A percentile compares a stretch with the other conserved stretches of the same genome.
Conservation (phyloP, 2,329 filamentous ascomycete species). For the Dactylellina haptotyla region DNA sequence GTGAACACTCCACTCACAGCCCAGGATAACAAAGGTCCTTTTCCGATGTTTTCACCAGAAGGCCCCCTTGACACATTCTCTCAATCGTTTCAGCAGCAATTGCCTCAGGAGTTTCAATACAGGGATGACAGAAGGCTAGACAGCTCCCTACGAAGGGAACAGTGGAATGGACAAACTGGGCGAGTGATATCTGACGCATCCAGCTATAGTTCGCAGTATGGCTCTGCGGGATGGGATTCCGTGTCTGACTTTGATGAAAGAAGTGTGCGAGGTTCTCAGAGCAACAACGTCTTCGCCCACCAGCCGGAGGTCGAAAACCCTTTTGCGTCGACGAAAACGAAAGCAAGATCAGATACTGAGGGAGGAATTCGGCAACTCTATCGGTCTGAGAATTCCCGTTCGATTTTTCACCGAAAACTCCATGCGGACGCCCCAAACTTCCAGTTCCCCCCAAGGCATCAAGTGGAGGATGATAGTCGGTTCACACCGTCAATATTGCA, state of each 20-base stretch:
- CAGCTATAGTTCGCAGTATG: conserved; percentile 17
- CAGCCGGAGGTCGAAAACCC: conserved; percentile 36
- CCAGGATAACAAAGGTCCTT: not conserved
- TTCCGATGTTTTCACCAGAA: conserved; percentile 42
- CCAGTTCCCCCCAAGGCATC: conserved; percentile 12
- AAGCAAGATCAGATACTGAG: conserved; percentile 47
- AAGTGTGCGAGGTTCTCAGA: conserved; percentile 9
- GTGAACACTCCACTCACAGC: not conserved
- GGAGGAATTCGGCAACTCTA: conserved; percentile 42
- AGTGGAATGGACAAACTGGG: conserved; percentile 28
- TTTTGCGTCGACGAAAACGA: conserved; percentile 13
- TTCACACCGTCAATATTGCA: conserved; percentile 29
- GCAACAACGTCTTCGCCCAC: conserved; percentile 1
- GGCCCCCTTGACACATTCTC: conserved; percentile 36
- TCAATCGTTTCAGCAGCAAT: conserved; percentile 42
- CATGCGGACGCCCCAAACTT: conserved; percentile 17
- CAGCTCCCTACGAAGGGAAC: conserved; percentile 30
- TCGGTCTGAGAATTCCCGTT: conserved; percentile 15
- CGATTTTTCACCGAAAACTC: conserved; percentile 29
- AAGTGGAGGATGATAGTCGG: conserved; percentile 16
- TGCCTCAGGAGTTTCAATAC: conserved; percentile 36
- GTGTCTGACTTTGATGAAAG: conserved; percentile 37
- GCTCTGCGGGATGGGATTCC: conserved; percentile 14
- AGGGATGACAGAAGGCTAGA: conserved; percentile 23
- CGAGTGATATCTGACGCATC: conserved; percentile 9